Evolutionary conservation across 225 moss, liverwort and hornwort species (phyloP), one percentile per base, ranked within the genome.

Genomic region (Ulota crispa): DNA sequence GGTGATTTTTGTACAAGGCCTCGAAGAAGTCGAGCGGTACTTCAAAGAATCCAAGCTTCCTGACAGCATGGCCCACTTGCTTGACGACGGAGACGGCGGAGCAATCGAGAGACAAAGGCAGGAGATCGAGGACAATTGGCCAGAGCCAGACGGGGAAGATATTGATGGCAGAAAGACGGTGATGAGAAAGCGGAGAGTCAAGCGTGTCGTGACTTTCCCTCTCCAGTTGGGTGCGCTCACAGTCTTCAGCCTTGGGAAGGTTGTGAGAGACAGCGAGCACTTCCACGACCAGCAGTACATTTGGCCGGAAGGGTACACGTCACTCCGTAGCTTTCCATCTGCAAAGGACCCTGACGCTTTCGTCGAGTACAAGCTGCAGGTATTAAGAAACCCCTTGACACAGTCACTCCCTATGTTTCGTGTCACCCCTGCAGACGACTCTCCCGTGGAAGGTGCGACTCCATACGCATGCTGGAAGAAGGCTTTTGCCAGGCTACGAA

Each of bases 201-300:
- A 86, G 82, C 87, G 77, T 59, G 37, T 84, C 8, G 72, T 86
- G 77, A 86, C 89, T 20, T 87, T 93, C 70, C 98, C 98, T 32
- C 86, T 95, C 60, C 90, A 91, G 50, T 81, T 95, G 47, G 95
- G 95, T 39, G 64, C 89, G 52, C 87, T 98, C 60, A 83, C 86
- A 47, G 82, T 98, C 60, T 68, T 83, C 72, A 89, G 68, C 34
- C 83, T 98, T 64, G 98, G 98, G 47, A 87, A 88, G 61, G 93
- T 98, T 81, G 95, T 98, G 32, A 90, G 87, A 77, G 98, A 98
- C 78, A 94, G 94, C 68, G 95, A 98, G 75, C 98, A 95, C 68
- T 98, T 98, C 85, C 98, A 98, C 37, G 94, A 92, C 59, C 95
- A 98, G 84, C 93, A 94, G 81, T 92, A 95, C 83, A 98, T 98